A percentile compares a stretch with the other conserved stretches of the same genome.
Conservation (phyloP, 1,284 basidiomycete species). For the Tilletia indica region DNA sequence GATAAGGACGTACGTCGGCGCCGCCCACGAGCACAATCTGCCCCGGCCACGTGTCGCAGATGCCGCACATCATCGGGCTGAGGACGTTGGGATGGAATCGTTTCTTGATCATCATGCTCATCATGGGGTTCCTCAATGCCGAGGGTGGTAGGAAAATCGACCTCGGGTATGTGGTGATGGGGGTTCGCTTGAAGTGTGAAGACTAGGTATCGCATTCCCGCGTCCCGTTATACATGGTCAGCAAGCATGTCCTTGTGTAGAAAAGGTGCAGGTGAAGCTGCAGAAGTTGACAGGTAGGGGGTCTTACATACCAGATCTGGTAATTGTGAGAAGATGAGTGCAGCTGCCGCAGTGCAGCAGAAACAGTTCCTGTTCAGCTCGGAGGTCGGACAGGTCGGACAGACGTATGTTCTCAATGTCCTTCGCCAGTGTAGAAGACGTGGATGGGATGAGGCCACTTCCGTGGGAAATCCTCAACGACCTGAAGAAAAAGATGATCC, state of each 20-base stretch:
- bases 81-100: background rate
- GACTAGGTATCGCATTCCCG: background rate
- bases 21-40: conserved; percentile 6
- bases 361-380: background rate
- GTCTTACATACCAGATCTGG: background rate
- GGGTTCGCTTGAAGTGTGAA: background rate
- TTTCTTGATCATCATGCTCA: conserved; percentile 10
- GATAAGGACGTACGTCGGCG: background rate
- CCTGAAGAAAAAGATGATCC: too few species aligned
- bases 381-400: background rate
- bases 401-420: background rate
- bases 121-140: background rate
- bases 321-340: background rate
- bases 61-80: conserved; percentile 2
- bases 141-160: background rate
- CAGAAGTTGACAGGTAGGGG: background rate
- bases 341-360: background rate
- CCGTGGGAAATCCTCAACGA: too few species aligned
- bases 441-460: too few species aligned
- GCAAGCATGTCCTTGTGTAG: too few species aligned
- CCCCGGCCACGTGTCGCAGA: conserved; percentile 3
- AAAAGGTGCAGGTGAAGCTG: background rate
- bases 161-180: background rate
- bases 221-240: too few species aligned
- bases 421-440: too few species aligned